Conservation (phyloP, 352 stramenopile species). For the Peronosclerospora sorghi region DNA sequence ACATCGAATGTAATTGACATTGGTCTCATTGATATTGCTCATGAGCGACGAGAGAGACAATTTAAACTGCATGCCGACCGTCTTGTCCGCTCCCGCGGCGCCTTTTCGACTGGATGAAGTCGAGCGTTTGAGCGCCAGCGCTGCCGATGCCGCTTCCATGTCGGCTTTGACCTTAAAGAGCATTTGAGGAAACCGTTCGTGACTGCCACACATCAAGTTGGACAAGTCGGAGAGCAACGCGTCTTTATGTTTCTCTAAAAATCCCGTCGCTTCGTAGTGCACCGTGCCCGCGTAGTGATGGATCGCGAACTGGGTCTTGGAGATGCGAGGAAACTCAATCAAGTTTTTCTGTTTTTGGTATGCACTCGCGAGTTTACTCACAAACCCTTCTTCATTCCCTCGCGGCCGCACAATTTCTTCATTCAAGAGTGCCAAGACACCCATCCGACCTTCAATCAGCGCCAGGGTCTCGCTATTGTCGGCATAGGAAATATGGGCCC, state of each 20-base stretch:
- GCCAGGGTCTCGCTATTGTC: constrained; percentile 72
- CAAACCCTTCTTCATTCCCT: constrained; percentile 55
- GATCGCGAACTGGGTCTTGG: constrained; percentile 83
- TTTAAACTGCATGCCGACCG: constrained; percentile 77
- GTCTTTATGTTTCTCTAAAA: constrained; percentile 93
- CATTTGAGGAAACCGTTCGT: constrained; percentile 36
- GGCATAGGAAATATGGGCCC: constrained; percentile 68
- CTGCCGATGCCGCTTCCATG: constrained; percentile 16
- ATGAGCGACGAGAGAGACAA: constrained; percentile 55
- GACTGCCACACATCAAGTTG: constrained; percentile 47
- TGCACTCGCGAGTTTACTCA: constrained; percentile 41
- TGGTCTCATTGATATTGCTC: constrained; percentile 62
- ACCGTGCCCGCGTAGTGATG: constrained; percentile 90
- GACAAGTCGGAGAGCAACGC: constrained; percentile 87
- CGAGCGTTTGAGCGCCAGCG: constrained; percentile 11
- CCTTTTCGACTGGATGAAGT: constrained; percentile 20
- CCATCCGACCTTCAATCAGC: constrained; percentile 67
- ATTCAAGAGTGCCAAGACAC: constrained; percentile 73
- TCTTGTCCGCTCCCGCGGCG: constrained; percentile 24
- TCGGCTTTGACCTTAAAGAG: constrained; percentile 46
- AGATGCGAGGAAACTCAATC: constrained; percentile 59
- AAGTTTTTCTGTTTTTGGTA: constrained; percentile 43
- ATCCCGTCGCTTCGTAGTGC: constrained; percentile 84
- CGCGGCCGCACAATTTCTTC: constrained; percentile 77
- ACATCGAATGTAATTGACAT: constrained; percentile 74